A percentile compares a stretch with the other conserved stretches of the same genome.
These are phyloP conservation scores for Diutina catenulata DNA, from an alignment of 1,139 yeast species.

Conservation along the genomic window DNA sequence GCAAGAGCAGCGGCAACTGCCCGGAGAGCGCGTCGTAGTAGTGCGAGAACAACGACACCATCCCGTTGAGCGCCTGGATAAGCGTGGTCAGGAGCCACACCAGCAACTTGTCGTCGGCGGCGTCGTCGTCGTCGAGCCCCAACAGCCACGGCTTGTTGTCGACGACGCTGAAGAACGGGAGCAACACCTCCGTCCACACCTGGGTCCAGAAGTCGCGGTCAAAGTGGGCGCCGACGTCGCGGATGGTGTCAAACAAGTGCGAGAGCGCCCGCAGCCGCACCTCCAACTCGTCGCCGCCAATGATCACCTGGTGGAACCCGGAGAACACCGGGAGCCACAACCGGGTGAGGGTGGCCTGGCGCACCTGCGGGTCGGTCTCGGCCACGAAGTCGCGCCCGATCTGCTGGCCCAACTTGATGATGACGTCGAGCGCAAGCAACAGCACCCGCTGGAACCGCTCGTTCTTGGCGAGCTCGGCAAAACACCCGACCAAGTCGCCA, in stretches of 20 bases:
- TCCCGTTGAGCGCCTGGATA: slow-evolving; percentile 85
- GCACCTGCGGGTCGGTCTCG: slow-evolving; percentile 7
- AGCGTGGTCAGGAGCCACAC: slow-evolving; percentile 96
- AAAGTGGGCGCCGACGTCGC: slow-evolving; percentile 69
- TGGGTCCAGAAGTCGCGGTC: slow-evolving; percentile 71
- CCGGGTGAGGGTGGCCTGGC: slow-evolving; percentile 27
- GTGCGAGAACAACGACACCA: slow-evolving; percentile 72
- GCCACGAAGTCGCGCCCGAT: slow-evolving; percentile 34
- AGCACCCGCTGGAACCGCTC: slow-evolving; percentile 72
- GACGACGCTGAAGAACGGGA: slow-evolving; percentile 82
- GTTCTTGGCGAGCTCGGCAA: slow-evolving; percentile 76
- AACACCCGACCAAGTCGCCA: slow-evolving; percentile 60
- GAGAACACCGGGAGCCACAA: slow-evolving; percentile 76
- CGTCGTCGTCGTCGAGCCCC: slow-evolving; percentile 37
- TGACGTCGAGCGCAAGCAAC: slow-evolving; percentile 68
- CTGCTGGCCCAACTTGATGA: slow-evolving; percentile 50
- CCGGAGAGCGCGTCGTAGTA: slow-evolving; percentile 65
- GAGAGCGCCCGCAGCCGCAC: slow-evolving; percentile 84
- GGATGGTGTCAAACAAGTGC: slow-evolving; percentile 68
- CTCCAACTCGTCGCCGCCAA: slow-evolving; percentile 91
- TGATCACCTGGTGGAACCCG: slow-evolving; percentile 78
- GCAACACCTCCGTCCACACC: slow-evolving; percentile 63
- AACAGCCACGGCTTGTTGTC: slow-evolving; percentile 61
- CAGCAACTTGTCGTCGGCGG: slow-evolving; percentile 59
- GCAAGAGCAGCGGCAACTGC: slow-evolving; percentile 68